Evolutionary conservation across 2,329 filamentous ascomycete species (phyloP).

Genomic region (Macrophomina pseudophaseolina): DNA sequence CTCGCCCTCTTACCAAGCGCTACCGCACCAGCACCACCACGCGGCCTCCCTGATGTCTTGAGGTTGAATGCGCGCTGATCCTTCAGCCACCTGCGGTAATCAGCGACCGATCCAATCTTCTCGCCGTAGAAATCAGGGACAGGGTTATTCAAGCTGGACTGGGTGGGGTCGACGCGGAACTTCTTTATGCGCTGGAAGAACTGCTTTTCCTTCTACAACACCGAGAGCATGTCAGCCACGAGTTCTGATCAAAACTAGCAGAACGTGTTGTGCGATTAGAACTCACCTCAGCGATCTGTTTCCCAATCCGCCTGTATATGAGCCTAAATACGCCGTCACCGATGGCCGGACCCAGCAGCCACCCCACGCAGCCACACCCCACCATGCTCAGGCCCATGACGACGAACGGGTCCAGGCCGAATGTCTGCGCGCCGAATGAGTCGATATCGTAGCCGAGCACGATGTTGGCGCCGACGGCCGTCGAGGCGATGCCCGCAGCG

Average conservation of each 20-base stretch:
- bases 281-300: conserved; percentile 72
- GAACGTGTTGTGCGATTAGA: background rate
- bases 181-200: conserved; percentile 93
- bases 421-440: conserved; percentile 64
- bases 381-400: conserved; percentile 81
- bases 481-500: conserved; percentile 65
- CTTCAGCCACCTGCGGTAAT: conserved; percentile 95
- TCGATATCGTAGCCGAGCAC: conserved; percentile 76
- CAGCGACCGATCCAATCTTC: conserved; percentile 91
- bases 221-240: background rate
- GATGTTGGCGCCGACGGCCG: conserved; percentile 66
- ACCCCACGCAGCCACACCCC: conserved; percentile 54
- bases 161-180: conserved; percentile 87
- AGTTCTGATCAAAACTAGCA: too few species aligned
- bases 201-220: conserved; percentile 79
- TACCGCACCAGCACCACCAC: conserved; percentile 60
- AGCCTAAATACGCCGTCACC: conserved; percentile 69
- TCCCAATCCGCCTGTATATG: conserved; percentile 72
- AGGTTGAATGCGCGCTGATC: conserved; percentile 93
- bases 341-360: conserved; percentile 24
- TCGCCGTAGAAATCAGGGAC: conserved; percentile 98
- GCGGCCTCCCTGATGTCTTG: conserved; percentile 63
- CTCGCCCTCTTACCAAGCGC: conserved; percentile 17
- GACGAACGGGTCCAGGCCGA: conserved; percentile 87
- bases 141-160: conserved; percentile 88